Evolutionary conservation across 495 filamentous ascomycete species (phyloP).

Genomic region (Aspergillus nidulans): DNA sequence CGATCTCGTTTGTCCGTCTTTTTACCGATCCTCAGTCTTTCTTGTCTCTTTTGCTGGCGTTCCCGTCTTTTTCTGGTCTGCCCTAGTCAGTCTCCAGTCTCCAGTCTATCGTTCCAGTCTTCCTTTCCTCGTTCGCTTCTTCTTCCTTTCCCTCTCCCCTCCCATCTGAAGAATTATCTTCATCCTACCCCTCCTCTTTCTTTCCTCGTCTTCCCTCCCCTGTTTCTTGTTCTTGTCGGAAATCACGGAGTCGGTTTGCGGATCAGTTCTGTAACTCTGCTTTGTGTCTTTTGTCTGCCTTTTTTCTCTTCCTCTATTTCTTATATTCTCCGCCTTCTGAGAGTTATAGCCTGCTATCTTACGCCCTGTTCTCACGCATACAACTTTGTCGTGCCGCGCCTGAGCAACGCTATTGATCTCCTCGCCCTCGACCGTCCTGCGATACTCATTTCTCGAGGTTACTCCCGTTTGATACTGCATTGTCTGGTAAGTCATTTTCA

Average conservation of each 20-base stretch:
- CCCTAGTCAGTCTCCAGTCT: slow-evolving; percentile 15
- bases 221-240: slow-evolving; percentile 39
- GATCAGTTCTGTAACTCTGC: slow-evolving; percentile 32
- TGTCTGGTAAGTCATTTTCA: slow-evolving; percentile 25
- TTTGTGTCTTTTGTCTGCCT: slow-evolving; percentile 31
- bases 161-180: slow-evolving; percentile 32
- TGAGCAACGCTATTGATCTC: slow-evolving; percentile 22
- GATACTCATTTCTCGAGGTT: slow-evolving; percentile 12
- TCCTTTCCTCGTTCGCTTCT: slow-evolving; percentile 14
- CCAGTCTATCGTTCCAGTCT: slow-evolving; percentile 23
- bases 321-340: slow-evolving; percentile 30
- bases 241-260: slow-evolving; percentile 44
- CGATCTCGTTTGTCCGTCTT: slow-evolving; percentile 22
- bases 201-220: slow-evolving; percentile 29
- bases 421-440: slow-evolving; percentile 3
- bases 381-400: slow-evolving; percentile 26
- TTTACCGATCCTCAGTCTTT: slow-evolving; percentile 10
- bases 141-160: slow-evolving; percentile 27
- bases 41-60: slow-evolving; percentile 13
- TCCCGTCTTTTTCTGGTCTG: slow-evolving; percentile 25
- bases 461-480: slow-evolving; percentile 24
- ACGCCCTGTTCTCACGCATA: slow-evolving; percentile 27
- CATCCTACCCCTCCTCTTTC: slow-evolving; percentile 44
- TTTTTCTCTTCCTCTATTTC: slow-evolving; percentile 36
- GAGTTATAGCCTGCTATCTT: slow-evolving; percentile 30